A percentile compares a stretch with the other conserved stretches of the same genome.
phyloP scores from a whole-genome alignment of 768 basidiomycete genomes.

The Mycena olivaceomarginata region DNA sequence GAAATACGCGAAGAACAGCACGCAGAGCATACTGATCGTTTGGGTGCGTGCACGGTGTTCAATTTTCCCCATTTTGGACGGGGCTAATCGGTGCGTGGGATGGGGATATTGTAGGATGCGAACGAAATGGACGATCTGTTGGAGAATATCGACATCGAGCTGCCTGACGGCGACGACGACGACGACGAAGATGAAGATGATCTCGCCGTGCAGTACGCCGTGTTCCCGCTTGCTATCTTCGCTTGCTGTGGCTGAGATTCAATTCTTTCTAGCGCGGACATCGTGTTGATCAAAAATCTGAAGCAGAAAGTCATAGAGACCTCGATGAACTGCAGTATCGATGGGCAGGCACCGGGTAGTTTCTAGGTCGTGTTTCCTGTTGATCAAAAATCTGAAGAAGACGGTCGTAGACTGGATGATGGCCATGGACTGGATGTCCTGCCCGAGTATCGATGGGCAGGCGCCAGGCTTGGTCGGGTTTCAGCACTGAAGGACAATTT shows the following conservation, averaged over 20 bases:
- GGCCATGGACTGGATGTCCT: no score
- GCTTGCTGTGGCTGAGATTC: constrained; percentile 9
- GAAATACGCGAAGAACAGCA: constrained; percentile 50
- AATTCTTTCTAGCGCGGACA: constrained; percentile 12
- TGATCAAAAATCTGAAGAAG: no score
- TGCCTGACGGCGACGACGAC: constrained; percentile 1
- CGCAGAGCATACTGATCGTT: constrained; percentile 47
- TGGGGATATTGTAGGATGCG: constrained; percentile 5
- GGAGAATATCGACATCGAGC: not conserved
- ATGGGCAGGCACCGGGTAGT: not conserved
- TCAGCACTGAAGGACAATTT: constrained; percentile 10
- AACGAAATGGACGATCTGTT: constrained; percentile 13
- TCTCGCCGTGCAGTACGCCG: not conserved
- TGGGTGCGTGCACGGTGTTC: constrained; percentile 41
- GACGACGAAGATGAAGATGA: constrained; percentile 9
- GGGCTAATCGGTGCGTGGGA: constrained; percentile 4
- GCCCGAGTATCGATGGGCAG: constrained; percentile 12
- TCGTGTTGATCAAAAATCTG: constrained; percentile 12
- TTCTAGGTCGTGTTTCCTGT: not conserved
- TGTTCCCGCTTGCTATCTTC: constrained; percentile 8
- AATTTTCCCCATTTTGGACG: constrained; percentile 1
- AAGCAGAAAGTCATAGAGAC: constrained; percentile 14
- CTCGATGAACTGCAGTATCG: constrained; percentile 18
- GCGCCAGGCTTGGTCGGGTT: not conserved
- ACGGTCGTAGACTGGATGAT: no score